Percentiles rank a stretch among this genome's conserved stretches.
These are phyloP conservation scores for Stereum hirsutum DNA, from an alignment of 1,284 basidiomycete species.

Conservation along the genomic window DNA sequence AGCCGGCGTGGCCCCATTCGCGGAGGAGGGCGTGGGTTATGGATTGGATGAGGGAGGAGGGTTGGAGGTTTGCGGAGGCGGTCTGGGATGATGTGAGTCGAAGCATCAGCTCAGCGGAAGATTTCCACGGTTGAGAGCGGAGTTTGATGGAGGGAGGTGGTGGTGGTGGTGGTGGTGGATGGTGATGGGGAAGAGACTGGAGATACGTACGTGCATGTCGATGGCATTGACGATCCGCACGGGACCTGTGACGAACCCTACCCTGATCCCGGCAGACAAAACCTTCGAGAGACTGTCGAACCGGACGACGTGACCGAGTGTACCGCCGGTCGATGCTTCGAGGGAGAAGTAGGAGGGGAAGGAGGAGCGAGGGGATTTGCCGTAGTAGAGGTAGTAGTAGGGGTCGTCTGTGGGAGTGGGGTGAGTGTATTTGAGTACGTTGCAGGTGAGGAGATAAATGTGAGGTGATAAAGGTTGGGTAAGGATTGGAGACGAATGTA, in stretches of 20 bases:
- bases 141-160: constrained; percentile 14
- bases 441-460: too few relatives aligned
- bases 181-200: too few relatives aligned
- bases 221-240: constrained; percentile 66
- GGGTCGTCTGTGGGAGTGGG: constrained; percentile 53
- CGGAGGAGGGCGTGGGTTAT: constrained; percentile 65
- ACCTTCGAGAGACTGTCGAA: constrained; percentile 90
- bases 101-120: too few relatives aligned
- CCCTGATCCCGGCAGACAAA: constrained; percentile 70
- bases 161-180: constrained; percentile 7
- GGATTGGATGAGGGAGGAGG: constrained; percentile 71
- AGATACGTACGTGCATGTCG: constrained; percentile 60
- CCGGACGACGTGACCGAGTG: constrained; percentile 69
- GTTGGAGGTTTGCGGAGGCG: constrained; percentile 70
- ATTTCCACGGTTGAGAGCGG: constrained; percentile 6
- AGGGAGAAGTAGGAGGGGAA: constrained; percentile 75
- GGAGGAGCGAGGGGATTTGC: constrained; percentile 47
- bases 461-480: not conserved
- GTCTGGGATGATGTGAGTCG: too few relatives aligned
- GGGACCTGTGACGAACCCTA: constrained; percentile 83
- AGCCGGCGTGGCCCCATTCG: constrained; percentile 75
- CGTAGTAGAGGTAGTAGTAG: constrained; percentile 70
- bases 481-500: too few relatives aligned
- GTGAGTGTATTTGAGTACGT: too few relatives aligned
- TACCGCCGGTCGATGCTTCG: constrained; percentile 44